phyloP scores from a whole-genome alignment of 257 asterid species.

The Nicotiana noctiflora region DNA sequence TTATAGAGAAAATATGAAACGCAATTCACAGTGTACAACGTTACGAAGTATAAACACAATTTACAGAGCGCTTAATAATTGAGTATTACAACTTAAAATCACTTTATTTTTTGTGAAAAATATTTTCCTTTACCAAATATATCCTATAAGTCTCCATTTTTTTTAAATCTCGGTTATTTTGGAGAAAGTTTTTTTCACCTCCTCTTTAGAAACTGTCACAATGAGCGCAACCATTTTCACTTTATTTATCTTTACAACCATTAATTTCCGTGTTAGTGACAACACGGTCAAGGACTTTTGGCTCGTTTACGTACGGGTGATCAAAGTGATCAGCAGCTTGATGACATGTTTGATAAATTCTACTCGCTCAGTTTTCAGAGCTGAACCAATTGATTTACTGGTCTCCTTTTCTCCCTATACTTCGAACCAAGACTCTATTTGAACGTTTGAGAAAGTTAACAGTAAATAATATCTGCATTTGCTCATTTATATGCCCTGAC shows the following conservation, averaged over 20 bases:
- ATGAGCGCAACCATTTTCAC: slow-evolving; percentile 3
- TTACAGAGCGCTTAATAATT: no score
- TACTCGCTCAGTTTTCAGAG: no score
- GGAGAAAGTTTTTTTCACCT: neutral
- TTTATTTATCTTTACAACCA: neutral
- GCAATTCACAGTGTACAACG: no score
- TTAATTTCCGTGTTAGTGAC: neutral
- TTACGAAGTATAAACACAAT: no score
- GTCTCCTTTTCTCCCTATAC: no score
- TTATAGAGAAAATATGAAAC: no score
- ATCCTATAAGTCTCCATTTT: neutral
- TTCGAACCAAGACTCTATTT: neutral
- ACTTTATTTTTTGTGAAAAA: no score
- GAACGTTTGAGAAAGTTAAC: neutral
- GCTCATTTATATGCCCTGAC: neutral
- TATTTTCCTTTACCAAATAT: no score
- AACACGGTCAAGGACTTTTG: neutral
- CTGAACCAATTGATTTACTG: no score
- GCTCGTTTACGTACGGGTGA: neutral
- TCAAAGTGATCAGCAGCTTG: no score
- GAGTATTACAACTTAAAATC: no score
- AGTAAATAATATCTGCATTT: neutral
- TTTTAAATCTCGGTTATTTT: slow-evolving; percentile 9
- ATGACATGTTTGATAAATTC: no score
- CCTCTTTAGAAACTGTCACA: neutral